These are phyloP conservation scores for Botrytis medusae DNA, from an alignment of 2,329 filamentous ascomycete genomes.

Conservation along the genomic window DNA sequence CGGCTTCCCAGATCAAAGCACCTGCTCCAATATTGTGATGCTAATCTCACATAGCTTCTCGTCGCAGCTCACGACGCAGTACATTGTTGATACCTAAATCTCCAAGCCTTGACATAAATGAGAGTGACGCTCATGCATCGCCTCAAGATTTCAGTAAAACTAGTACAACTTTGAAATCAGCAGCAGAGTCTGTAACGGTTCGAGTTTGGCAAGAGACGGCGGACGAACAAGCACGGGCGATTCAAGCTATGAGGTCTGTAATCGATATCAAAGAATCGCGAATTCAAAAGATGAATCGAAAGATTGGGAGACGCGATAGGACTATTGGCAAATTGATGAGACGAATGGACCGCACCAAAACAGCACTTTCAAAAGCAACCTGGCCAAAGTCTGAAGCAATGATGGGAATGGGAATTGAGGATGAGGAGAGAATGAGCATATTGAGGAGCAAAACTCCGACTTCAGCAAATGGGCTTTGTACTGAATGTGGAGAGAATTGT, in stretches of 20 bases:
- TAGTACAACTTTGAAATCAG: not conserved
- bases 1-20: not conserved
- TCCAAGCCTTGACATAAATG: not conserved
- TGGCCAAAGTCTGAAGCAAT: not conserved
- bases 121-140: not conserved
- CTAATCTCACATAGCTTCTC: not conserved
- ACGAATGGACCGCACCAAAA: not conserved
- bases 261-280: not conserved
- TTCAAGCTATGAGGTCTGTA: not conserved
- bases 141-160: not conserved
- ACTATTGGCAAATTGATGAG: not conserved
- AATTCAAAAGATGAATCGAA: slow-evolving; percentile 1
- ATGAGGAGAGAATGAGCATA: not conserved
- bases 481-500: not conserved
- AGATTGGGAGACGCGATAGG: not conserved
- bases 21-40: not conserved
- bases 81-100: not conserved
- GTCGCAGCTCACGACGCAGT: slow-evolving; percentile 6
- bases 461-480: not conserved
- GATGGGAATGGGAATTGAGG: not conserved
- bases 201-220: not conserved
- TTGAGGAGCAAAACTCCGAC: not conserved
- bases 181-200: not conserved
- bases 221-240: slow-evolving; percentile 1
- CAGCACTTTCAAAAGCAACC: not conserved